Evolutionary conservation across 805 yeast genomes (phyloP), one percentile per base, ranked within the genome.

Genomic region (Kluyveromyces dobzhanskii): DNA sequence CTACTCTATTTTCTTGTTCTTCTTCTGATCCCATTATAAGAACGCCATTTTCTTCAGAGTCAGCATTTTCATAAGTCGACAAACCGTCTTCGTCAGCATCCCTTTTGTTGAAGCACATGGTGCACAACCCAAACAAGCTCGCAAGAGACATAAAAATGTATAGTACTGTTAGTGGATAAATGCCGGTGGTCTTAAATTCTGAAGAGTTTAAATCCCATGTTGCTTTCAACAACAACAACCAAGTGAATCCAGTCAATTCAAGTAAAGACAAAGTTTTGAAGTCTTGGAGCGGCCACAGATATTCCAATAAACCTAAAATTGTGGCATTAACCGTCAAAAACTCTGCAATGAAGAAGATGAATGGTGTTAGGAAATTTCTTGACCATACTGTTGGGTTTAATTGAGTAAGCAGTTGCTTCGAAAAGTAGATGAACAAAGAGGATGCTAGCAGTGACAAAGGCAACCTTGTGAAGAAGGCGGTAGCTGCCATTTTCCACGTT

Each of bases 361-460:
- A 56, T 1, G 82, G 80, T 1, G 69, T 44, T 4, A 62, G 52
- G 48, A 66, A 74, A 43, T 73, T 68, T 16, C 73, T 65, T 2
- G 80, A 74, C n/a, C 76, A 56, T 12, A 76, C 50, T 38, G 66
- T 56, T 4, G 78, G 78, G 62, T 75, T 73, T 37, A 54, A 40
- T 25, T 57, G 42, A 47, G 60, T 45, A 45, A 78, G 48, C 55
- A 70, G 52, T 47, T 69, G 52, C 47, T 71, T 54, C 10, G 66
- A 53, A 33, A 61, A 47, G 25, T 50, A 48, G 0, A 72, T 56
- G 11, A 65, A 46, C 12, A 67, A 47, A 10, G 60, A 48, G 0
- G 90, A 72, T 7, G 72, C 37, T 0, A 56, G 51, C 13, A 80
- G 48, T 14, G 87, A 67, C 4, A 78, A 30, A 1, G 94, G 88